Evolutionary conservation across 2,329 filamentous ascomycete species (phyloP).

Genomic region (Thermoascus crustaceus): DNA sequence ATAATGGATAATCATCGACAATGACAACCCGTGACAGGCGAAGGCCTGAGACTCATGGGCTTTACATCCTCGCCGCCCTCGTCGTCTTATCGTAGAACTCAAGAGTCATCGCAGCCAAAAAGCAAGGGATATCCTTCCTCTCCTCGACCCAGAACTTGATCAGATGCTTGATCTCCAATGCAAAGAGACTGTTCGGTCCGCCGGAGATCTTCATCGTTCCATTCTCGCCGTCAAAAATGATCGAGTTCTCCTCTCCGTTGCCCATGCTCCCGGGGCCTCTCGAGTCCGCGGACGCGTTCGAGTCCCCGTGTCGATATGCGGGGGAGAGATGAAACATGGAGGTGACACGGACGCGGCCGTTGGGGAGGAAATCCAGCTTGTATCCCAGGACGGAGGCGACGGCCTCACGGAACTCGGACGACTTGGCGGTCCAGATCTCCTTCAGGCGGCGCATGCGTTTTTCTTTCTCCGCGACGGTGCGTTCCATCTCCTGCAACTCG

Average conservation of each 20-base stretch:
- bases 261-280: conserved; percentile 36
- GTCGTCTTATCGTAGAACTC: conserved; percentile 73
- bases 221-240: conserved; percentile 83
- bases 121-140: conserved; percentile 86
- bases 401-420: conserved; percentile 88
- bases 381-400: conserved; percentile 88
- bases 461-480: conserved; percentile 58
- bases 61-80: conserved; percentile 29
- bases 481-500: conserved; percentile 65
- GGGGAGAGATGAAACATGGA: conserved; percentile 69
- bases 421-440: conserved; percentile 86
- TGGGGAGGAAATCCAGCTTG: conserved; percentile 94
- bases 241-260: conserved; percentile 47
- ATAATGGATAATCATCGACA: conserved; percentile 8
- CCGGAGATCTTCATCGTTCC: conserved; percentile 98
- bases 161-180: conserved; percentile 70
- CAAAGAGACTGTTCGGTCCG: conserved; percentile 79
- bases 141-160: conserved; percentile 96
- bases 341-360: conserved; percentile 88
- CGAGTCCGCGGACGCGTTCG: conserved; percentile 53
- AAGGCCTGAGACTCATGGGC: neutral
- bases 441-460: conserved; percentile 82
- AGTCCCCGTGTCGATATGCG: conserved; percentile 34
- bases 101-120: conserved; percentile 80
- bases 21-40: conserved; percentile 3